Base-by-base conservation (phyloP, 495 filamentous ascomycete genomes). In the Neurospora sp. region DNA sequence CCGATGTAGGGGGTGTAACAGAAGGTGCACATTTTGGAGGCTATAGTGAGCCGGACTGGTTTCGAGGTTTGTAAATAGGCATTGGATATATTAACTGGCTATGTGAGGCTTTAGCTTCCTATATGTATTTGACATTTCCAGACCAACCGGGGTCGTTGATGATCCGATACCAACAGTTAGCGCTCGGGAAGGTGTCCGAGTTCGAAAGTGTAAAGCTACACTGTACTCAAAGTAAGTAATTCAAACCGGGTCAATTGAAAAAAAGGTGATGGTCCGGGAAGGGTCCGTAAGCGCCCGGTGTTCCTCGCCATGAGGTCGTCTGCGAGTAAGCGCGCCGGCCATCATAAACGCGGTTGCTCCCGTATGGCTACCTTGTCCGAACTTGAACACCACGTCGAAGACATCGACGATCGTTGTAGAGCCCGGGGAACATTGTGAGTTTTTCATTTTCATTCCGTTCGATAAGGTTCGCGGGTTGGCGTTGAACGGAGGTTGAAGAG, bases 1-100 rank as follows among this genome's bases (percentile, higher is more conserved):
- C 78, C 78, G 16, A 53, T 53, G 70, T 80, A 80, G 9, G 78
- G 77, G 5, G 78, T 80, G 73, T 77, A 80, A 74, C 76, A 75
- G 72, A 76, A 80, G 17, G 75, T 78, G 72, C 78, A 80, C 78
- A 78, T 80, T 16, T 71, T 75, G 76, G 7, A 22, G 27, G 53
- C 1, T 65, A 65, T 3, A 8, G 22, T 1, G 53, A 61, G 53
- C 2, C 6, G 53, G 4, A 31, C 22, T 14, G 27, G 12, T 14
- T 22, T 22, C 6, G 12, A 37, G 31, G 12, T 0, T 8, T 35
- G 0, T 35, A 0, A 65, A 35, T 17, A 17, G 12, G 27, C 31
- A 17, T 65, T 31, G 14, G 7, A 37, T 35, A 1, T 17, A 65
- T 17, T 1, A 35, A 35, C 8, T 35, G 14, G 31, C 14, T 37